These are phyloP conservation scores for Chrysanthemum seticuspe DNA, from an alignment of 129 eudicot genomes.

Conservation along the genomic window DNA sequence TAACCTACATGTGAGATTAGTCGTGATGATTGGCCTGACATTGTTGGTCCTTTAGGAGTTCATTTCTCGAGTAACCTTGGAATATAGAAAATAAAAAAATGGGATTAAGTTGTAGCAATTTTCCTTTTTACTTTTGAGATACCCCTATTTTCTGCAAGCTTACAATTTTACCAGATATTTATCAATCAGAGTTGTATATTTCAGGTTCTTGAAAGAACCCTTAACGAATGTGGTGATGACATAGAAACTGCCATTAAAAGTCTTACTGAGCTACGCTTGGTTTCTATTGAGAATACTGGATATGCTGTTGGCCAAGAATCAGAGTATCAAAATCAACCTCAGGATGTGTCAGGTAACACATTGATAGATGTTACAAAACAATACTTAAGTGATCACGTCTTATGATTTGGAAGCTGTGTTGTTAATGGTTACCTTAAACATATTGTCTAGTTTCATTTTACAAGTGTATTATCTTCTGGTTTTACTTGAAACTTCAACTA, in stretches of 20 bases:
- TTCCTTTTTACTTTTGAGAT: too few species aligned
- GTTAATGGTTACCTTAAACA: too few species aligned
- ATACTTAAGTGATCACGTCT: not conserved
- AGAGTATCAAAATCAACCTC: conserved; percentile 34
- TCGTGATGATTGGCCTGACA: too few species aligned
- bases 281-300: conserved; percentile 39
- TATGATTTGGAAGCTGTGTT: not conserved
- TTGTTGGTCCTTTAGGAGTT: too few species aligned
- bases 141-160: not conserved
- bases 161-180: conserved; percentile 15
- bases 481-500: not conserved
- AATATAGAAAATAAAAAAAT: too few species aligned
- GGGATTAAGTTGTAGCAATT: too few species aligned
- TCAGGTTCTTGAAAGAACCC: conserved; percentile 78
- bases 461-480: not conserved
- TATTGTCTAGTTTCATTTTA: not conserved
- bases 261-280: conserved; percentile 73
- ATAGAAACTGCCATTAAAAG: conserved; percentile 81
- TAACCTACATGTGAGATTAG: too few species aligned
- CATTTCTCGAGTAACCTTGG: too few species aligned
- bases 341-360: conserved; percentile 30
- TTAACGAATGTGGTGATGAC: conserved; percentile 78
- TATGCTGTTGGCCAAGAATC: conserved; percentile 37
- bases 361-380: too few species aligned
- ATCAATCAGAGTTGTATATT: not conserved